A percentile compares a stretch with the other conserved stretches of the same genome.
These are phyloP conservation scores for Globisporangium sylvaticum DNA, from an alignment of 352 stramenopile species.

Conservation along the genomic window DNA sequence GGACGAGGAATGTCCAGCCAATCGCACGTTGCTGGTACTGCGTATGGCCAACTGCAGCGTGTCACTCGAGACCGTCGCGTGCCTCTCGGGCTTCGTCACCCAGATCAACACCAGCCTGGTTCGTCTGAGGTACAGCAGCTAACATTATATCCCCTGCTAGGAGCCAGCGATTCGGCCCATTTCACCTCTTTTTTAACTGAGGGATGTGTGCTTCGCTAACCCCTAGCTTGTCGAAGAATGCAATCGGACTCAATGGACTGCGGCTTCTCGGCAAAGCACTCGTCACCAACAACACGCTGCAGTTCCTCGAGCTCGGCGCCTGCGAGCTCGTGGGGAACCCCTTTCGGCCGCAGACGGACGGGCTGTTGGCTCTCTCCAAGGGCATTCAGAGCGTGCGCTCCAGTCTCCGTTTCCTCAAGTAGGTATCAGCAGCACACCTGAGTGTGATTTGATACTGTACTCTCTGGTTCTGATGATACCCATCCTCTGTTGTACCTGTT, in stretches of 20 bases:
- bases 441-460: neutral
- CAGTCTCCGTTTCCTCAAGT: constrained; percentile 46
- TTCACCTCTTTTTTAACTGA: no score
- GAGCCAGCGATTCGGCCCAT: no score
- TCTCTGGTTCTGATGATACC: neutral
- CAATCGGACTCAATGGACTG: constrained; percentile 37
- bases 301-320: constrained; percentile 50
- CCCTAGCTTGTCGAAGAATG: constrained; percentile 38
- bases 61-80: constrained; percentile 15
- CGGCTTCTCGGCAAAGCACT: constrained; percentile 42
- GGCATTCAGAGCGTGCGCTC: constrained; percentile 54
- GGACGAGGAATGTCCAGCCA: neutral
- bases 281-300: constrained; percentile 58
- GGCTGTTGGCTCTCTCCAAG: constrained; percentile 49
- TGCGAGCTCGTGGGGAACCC: constrained; percentile 49
- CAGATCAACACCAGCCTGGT: constrained; percentile 31
- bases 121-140: constrained; percentile 34
- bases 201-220: neutral
- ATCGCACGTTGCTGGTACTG: constrained; percentile 6
- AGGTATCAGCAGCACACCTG: constrained; percentile 5
- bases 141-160: no score
- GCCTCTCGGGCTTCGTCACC: constrained; percentile 24
- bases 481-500: no score
- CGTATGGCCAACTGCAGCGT: constrained; percentile 20
- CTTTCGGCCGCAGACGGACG: constrained; percentile 47